phyloP scores from a whole-genome alignment of 2,329 filamentous ascomycete species.

The Xylariaceae sp. region DNA sequence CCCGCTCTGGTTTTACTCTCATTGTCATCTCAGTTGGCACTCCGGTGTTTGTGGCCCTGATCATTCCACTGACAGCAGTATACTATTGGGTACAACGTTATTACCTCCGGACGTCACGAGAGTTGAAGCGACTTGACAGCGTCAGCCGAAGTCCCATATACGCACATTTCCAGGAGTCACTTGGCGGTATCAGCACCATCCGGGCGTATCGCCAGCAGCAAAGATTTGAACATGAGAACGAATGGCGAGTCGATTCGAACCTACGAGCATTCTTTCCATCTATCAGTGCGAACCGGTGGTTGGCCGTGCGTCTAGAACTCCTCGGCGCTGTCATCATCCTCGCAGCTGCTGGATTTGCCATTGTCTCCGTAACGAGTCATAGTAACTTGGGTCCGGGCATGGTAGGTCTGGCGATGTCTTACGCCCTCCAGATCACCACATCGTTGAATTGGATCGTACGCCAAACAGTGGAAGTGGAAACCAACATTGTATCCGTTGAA shows the following conservation, averaged over 20 bases:
- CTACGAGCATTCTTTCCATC: conserved; percentile 92
- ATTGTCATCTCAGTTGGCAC: conserved; percentile 76
- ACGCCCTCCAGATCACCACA: conserved; percentile 93
- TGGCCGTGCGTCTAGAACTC: conserved; percentile 91
- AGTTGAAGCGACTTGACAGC: conserved; percentile 92
- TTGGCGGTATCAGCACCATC: conserved; percentile 91
- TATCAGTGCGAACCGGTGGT: conserved; percentile 89
- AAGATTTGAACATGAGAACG: conserved; percentile 86
- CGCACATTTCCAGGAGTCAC: conserved; percentile 95
- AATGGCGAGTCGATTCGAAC: conserved; percentile 96
- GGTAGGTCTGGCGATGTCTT: conserved; percentile 94
- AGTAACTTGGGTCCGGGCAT: conserved; percentile 61
- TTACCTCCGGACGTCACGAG: conserved; percentile 91
- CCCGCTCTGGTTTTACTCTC: conserved; percentile 75
- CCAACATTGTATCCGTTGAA: conserved; percentile 99
- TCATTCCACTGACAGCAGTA: conserved; percentile 71
- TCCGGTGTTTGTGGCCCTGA: conserved; percentile 73
- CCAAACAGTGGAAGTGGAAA: conserved; percentile 98
- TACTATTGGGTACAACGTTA: conserved; percentile 96
- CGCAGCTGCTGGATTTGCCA: conserved; percentile 72
- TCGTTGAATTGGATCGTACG: conserved; percentile 99
- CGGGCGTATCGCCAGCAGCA: conserved; percentile 86
- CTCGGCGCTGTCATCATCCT: conserved; percentile 93
- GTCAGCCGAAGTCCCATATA: conserved; percentile 94
- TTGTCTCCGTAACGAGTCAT: conserved; percentile 69